Percentiles rank a stretch among this genome's conserved stretches.
These are phyloP conservation scores for Dalbergia cochinchinensis DNA, from an alignment of 306 rosid genomes.

Conservation along the genomic window DNA sequence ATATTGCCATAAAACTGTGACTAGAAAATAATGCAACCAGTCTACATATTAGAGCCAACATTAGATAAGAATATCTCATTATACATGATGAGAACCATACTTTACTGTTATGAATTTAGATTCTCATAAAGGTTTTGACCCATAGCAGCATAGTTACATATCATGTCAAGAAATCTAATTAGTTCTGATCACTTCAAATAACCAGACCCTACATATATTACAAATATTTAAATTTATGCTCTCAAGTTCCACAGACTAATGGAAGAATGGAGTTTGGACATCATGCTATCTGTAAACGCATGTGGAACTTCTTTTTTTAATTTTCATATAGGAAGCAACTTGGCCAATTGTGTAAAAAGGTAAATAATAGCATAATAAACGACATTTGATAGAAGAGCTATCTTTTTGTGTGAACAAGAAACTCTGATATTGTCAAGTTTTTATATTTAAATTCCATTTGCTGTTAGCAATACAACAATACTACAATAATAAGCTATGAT, in stretches of 20 bases:
- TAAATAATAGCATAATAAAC: slow-evolving; percentile 2
- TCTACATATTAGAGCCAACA: slow-evolving; percentile 24
- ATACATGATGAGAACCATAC: slow-evolving; percentile 6
- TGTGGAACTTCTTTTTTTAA: not conserved
- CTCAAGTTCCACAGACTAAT: slow-evolving; percentile 15
- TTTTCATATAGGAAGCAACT: slow-evolving; percentile 25
- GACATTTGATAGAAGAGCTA: not conserved
- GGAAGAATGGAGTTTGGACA: slow-evolving; percentile 1
- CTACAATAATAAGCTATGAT: not conserved
- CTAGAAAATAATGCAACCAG: slow-evolving; percentile 13
- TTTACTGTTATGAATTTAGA: slow-evolving; percentile 21
- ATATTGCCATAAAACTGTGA: not conserved
- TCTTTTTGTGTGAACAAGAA: slow-evolving; percentile 21
- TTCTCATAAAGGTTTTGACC: slow-evolving; percentile 23
- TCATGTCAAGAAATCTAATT: slow-evolving; percentile 29
- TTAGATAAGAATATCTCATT: slow-evolving; percentile 6
- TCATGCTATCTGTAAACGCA: slow-evolving; percentile 4
- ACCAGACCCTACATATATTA: slow-evolving; percentile 25
- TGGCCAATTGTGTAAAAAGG: not conserved
- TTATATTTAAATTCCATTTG: slow-evolving; percentile 5
- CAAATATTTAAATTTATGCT: slow-evolving; percentile 18
- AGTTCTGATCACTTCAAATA: slow-evolving; percentile 21
- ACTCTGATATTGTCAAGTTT: slow-evolving; percentile 8
- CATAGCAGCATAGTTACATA: not conserved
- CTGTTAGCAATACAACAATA: not conserved